Conservation (phyloP, 2,329 filamentous ascomycete species). For the Aspergillus arachidicola region DNA sequence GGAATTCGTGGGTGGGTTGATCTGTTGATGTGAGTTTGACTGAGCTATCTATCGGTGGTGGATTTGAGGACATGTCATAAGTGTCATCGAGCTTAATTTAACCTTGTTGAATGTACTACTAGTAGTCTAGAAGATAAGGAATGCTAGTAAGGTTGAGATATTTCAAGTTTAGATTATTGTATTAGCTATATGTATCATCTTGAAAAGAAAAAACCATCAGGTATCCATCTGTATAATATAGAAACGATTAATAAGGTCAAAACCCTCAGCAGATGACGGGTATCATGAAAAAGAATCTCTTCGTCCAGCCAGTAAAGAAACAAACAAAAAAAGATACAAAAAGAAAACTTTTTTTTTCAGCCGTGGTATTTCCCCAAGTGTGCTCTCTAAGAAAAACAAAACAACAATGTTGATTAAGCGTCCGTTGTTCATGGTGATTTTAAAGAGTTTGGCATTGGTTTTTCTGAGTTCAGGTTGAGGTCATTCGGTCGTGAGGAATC, state of each 20-base stretch:
- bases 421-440: neutral
- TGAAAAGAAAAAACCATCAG: neutral
- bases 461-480: conserved; percentile 4
- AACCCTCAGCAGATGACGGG: conserved; percentile 19
- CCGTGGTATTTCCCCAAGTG: neutral
- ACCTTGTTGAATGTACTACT: neutral
- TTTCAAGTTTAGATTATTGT: neutral
- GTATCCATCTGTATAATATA: neutral
- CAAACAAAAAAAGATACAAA: neutral
- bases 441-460: neutral
- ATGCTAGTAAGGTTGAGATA: neutral
- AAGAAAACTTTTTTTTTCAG: conserved; percentile 7
- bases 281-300: conserved; percentile 21
- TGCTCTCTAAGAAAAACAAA: neutral
- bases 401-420: conserved; percentile 2
- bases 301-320: neutral
- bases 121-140: neutral
- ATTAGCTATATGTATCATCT: conserved; percentile 2
- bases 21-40: too few species aligned
- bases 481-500: conserved; percentile 11
- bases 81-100: neutral
- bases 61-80: too few species aligned
- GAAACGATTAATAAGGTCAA: neutral
- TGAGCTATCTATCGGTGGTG: too few species aligned
- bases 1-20: too few species aligned